Evolutionary conservation across 2,329 filamentous ascomycete species (phyloP).

Genomic region (Fusarium irregulare): DNA sequence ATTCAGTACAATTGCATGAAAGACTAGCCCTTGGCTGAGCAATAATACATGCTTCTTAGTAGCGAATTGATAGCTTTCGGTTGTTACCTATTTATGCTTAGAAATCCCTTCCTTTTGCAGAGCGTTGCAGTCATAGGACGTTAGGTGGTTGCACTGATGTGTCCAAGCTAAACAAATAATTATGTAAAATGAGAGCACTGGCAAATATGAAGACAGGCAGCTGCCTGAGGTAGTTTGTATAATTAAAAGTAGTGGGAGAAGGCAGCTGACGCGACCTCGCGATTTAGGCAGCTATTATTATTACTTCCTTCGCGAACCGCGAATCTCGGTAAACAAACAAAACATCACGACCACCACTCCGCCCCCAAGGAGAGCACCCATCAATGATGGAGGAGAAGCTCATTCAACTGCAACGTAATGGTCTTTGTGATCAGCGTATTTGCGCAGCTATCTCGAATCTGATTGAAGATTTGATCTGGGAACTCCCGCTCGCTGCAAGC

Average conservation of each 20-base stretch:
- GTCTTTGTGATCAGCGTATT: not conserved
- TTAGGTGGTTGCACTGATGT: too few species aligned
- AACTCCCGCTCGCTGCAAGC: not conserved
- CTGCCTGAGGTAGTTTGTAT: accelerated
- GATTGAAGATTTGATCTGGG: not conserved
- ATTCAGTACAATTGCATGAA: too few species aligned
- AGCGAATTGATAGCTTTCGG: too few species aligned
- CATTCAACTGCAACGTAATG: not conserved
- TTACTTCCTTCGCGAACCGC: accelerated
- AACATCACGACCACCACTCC: not conserved
- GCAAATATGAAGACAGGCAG: too few species aligned
- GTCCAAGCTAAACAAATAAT: too few species aligned
- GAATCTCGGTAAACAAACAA: not conserved
- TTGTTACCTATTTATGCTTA: too few species aligned
- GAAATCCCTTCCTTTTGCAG: too few species aligned
- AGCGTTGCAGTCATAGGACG: too few species aligned
- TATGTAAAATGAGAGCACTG: too few species aligned
- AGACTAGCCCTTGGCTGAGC: too few species aligned
- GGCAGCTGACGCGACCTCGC: not conserved
- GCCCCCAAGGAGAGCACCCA: not conserved
- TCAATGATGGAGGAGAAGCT: not conserved
- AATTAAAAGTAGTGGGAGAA: not conserved
- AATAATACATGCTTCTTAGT: too few species aligned
- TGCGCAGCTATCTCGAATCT: not conserved
- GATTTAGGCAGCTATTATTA: not conserved